Evolutionary conservation across 441 rosid genomes (phyloP), one percentile per base, ranked within the genome.

Genomic region (Oxalis stricta): DNA sequence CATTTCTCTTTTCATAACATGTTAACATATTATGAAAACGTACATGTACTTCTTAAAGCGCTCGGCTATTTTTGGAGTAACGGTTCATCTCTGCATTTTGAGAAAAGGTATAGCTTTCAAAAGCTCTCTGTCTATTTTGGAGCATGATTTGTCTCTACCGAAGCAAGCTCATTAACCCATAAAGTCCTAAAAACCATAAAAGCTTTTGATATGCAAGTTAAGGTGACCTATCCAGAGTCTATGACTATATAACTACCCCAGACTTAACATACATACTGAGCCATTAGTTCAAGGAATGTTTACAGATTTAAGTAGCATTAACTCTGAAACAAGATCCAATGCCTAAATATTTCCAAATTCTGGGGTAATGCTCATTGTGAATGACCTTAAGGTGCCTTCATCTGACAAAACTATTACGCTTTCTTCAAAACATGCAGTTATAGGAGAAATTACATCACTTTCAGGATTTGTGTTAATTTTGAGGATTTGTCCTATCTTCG

Each of bases 401-500:
- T 43, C 36, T 43, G 33, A 17, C 44, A 18, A n/a, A n/a, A n/a
- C n/a, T n/a, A n/a, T n/a, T n/a, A 7, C 10, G 7, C 21, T 36
- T 37, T 33, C 23, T 23, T 34, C 32, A 35, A 8, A 24, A 40
- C 40, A 37, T 32, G 48, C 47, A 38, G 18, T 43, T 31, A 29
- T 18, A 19, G 8, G 35, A 7, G 14, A 35, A 19, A 14, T 32
- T 19, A 33, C 11, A 33, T 6, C 28, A 30, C 50, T 46, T 11
- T 22, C 7, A 39, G 32, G 38, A 56, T 33, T 20, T 29, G 34
- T 50, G 36, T 19, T 42, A 4, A 8, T 24, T 24, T 48, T 17
- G 51, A 31, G 22, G 52, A 60, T 85, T 58, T 76, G 87, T 97
- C 80, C 79, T 72, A 46, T 87, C 92, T 60, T 75, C 73, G 63